A percentile compares a stretch with the other conserved stretches of the same genome.
Evolutionary conservation across 768 basidiomycete species (phyloP).

Genomic region (Baorangia bicolor): DNA sequence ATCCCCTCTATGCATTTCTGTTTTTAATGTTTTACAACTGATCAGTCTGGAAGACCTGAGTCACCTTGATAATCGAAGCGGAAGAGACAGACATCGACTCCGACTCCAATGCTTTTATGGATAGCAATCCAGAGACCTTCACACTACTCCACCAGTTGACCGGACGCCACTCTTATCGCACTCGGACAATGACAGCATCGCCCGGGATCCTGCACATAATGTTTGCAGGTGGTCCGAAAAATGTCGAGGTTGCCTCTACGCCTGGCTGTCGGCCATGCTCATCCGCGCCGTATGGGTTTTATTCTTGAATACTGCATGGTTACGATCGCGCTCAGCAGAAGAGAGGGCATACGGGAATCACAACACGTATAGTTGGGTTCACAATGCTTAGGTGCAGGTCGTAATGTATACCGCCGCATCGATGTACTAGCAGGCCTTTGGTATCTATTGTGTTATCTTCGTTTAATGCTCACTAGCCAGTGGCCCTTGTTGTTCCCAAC

Average conservation of each 20-base stretch:
- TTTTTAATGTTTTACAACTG: conserved; percentile 57
- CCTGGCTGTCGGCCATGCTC: conserved; percentile 39
- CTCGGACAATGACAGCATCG: background rate
- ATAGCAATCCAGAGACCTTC: background rate
- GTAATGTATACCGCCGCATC: background rate
- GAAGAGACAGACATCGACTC: conserved; percentile 6
- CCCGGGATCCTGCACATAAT: conserved; percentile 13
- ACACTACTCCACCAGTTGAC: conserved; percentile 1
- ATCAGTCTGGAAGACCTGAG: conserved; percentile 49
- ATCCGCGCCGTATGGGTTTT: conserved; percentile 59
- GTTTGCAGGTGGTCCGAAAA: conserved; percentile 35
- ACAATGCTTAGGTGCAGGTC: background rate
- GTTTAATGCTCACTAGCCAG: conserved; percentile 30
- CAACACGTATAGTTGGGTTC: background rate
- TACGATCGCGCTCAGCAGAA: conserved; percentile 48
- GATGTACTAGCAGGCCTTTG: background rate
- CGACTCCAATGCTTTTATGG: background rate
- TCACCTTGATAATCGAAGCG: conserved; percentile 45
- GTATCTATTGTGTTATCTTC: conserved; percentile 10
- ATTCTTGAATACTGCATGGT: conserved; percentile 62
- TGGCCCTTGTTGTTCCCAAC: conserved; percentile 32
- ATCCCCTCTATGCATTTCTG: conserved; percentile 57
- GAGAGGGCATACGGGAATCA: conserved; percentile 22
- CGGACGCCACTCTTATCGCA: conserved; percentile 15
- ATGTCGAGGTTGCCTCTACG: conserved; percentile 51